Evolutionary conservation across 495 filamentous ascomycete genomes (phyloP).

Genomic region (Aspergillus avenaceus): DNA sequence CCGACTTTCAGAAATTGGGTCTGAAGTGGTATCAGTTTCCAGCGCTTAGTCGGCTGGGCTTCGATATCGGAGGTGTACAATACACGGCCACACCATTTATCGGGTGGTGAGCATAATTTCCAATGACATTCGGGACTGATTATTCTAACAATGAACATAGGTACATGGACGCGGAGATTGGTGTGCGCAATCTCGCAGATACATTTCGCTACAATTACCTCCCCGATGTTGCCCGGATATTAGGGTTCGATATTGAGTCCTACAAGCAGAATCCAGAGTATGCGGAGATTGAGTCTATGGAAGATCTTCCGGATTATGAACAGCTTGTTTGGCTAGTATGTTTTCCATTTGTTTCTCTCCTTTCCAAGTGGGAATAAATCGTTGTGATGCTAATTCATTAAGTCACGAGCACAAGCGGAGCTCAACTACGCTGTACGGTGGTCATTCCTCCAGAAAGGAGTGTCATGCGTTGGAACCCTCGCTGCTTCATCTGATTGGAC

Average conservation of each 20-base stretch:
- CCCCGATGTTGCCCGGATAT: neutral
- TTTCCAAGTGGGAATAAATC: neutral
- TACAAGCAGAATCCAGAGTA: neutral
- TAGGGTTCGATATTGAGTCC: neutral
- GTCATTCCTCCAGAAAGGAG: neutral
- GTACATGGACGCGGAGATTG: conserved; percentile 5
- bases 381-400: neutral
- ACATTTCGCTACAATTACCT: conserved; percentile 1
- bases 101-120: neutral
- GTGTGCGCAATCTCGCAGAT: conserved; percentile 1
- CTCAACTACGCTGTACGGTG: conserved; percentile 2
- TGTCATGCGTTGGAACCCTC: neutral
- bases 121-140: neutral
- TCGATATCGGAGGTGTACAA: conserved; percentile 2
- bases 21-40: conserved; percentile 5
- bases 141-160: neutral
- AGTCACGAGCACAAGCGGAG: conserved; percentile 1
- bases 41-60: neutral
- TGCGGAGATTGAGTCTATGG: neutral
- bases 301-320: conserved; percentile 3
- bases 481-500: conserved; percentile 1
- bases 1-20: neutral
- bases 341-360: neutral
- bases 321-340: conserved; percentile 1
- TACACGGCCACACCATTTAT: conserved; percentile 1